Base-by-base conservation (phyloP, 257 asterid species). In the Solanum raphanifolium region DNA sequence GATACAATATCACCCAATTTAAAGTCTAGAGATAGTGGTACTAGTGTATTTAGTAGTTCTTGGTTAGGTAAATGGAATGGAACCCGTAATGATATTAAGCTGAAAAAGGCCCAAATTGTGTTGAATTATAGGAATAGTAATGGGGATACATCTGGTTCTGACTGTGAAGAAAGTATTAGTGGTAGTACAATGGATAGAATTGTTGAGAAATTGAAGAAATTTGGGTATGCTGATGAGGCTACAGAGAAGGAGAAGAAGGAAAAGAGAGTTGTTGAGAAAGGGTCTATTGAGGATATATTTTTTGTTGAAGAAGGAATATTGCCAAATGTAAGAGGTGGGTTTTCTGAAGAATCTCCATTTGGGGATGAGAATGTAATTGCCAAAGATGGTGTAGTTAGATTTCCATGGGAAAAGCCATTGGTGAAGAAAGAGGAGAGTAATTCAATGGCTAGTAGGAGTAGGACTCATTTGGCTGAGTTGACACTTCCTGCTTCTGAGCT, bases 101-200 rank as follows among this genome's bases (percentile, higher is more conserved):
- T 71, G 52, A 89, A 86, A 87, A 90, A 86, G 91, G 93, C 97
- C 76, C 95, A 87, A 84, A 85, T 89, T 65, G 94, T 90, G 74
- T 78, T 91, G 90, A 88, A 90, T 88, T 96, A 94, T 84, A 91
- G 94, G 85, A 92, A 92, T 66, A 87, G 89, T 68, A 88, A 90
- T 68, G 96, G 95, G 84, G 92, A 94, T 83, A 73, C 79, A 90
- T 96, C 98, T 82, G 87, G 92, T 86, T 93, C 98, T 55, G 98
- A 96, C 88, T 48, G 93, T 34, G 98, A 96, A 91, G 96, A 93
- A 85, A 93, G 93, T 55, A 93, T 91, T 34, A 93, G 94, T n/a
- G 98, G 96, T 38, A 95, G 94, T 52, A 97, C 99, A 71, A 97
- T 95, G 99, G 97, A 97, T 89, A 95, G 97, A 84, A 97, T 97